These are phyloP conservation scores for Pythium monospermum DNA, from an alignment of 352 stramenopile genomes.

Conservation along the genomic window DNA sequence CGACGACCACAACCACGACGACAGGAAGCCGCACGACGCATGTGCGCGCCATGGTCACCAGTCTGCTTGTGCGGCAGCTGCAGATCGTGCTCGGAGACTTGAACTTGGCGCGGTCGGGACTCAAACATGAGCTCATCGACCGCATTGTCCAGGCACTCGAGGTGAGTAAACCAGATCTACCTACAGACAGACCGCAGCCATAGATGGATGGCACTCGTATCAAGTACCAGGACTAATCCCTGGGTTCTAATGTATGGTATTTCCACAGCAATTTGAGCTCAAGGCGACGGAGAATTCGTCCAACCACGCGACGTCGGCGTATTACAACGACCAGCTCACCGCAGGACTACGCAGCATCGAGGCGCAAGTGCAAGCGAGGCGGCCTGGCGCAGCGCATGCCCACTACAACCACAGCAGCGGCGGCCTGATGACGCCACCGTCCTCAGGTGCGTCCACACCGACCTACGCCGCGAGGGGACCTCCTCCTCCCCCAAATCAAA, in stretches of 20 bases:
- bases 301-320: slow-evolving; percentile 42
- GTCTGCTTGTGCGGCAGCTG: slow-evolving; percentile 70
- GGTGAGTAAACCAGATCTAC: too few species aligned
- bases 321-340: slow-evolving; percentile 52
- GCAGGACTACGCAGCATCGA: slow-evolving; percentile 46
- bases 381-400: too few species aligned
- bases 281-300: slow-evolving; percentile 39
- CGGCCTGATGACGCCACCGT: not conserved
- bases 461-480: not conserved
- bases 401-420: too few species aligned
- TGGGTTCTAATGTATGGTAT: not conserved
- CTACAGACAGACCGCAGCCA: too few species aligned
- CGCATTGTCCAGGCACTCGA: slow-evolving; percentile 60
- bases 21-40: slow-evolving; percentile 37
- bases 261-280: slow-evolving; percentile 34
- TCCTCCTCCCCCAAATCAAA: not conserved
- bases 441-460: not conserved
- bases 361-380: slow-evolving; percentile 23
- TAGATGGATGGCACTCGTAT: too few species aligned
- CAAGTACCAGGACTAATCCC: too few species aligned
- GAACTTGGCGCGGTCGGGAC: slow-evolving; percentile 61
- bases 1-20: too few species aligned
- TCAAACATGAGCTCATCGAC: slow-evolving; percentile 76
- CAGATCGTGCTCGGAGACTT: slow-evolving; percentile 64
- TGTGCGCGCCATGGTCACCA: slow-evolving; percentile 46